A percentile compares a stretch with the other conserved stretches of the same genome.
phyloP scores from a whole-genome alignment of 1,284 basidiomycete genomes.

The Papiliotrema flavescens region DNA sequence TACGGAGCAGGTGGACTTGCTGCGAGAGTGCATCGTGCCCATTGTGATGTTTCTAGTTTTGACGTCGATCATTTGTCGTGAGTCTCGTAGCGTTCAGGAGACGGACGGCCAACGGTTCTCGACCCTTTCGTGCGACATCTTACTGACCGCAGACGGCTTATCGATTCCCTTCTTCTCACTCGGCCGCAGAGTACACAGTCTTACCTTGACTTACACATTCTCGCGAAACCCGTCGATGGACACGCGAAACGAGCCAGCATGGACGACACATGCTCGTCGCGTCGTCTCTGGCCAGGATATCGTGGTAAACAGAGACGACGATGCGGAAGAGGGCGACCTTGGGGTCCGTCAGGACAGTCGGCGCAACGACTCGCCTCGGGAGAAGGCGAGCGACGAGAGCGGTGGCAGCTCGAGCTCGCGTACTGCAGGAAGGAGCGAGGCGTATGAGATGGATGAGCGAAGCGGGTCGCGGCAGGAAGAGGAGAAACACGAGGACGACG shows the following conservation, averaged over 20 bases:
- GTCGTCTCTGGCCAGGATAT: constrained; percentile 65
- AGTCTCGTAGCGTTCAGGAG: constrained; percentile 26
- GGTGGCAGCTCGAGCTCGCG: constrained; percentile 18
- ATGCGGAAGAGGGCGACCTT: constrained; percentile 41
- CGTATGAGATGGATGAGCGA: constrained; percentile 33
- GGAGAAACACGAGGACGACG: constrained; percentile 16
- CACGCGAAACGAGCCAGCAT: constrained; percentile 57
- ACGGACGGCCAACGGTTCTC: too few species aligned
- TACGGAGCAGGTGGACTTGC: constrained; percentile 60
- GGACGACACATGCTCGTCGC: constrained; percentile 72
- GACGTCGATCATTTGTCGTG: constrained; percentile 75
- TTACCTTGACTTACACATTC: constrained; percentile 84
- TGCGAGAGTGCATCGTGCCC: constrained; percentile 75
- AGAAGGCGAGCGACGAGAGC: constrained; percentile 8
- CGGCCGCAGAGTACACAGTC: constrained; percentile 79
- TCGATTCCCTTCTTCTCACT: constrained; percentile 92
- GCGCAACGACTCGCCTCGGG: neutral
- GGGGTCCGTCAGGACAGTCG: constrained; percentile 11
- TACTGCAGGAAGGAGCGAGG: constrained; percentile 27
- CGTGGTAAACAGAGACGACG: constrained; percentile 73
- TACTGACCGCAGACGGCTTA: constrained; percentile 63
- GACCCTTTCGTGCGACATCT: neutral
- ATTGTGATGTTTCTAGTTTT: constrained; percentile 90
- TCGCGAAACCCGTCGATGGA: constrained; percentile 62
- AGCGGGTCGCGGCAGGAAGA: constrained; percentile 7